Conservation (phyloP, 2,329 filamentous ascomycete genomes). For the Alternaria infectoria region DNA sequence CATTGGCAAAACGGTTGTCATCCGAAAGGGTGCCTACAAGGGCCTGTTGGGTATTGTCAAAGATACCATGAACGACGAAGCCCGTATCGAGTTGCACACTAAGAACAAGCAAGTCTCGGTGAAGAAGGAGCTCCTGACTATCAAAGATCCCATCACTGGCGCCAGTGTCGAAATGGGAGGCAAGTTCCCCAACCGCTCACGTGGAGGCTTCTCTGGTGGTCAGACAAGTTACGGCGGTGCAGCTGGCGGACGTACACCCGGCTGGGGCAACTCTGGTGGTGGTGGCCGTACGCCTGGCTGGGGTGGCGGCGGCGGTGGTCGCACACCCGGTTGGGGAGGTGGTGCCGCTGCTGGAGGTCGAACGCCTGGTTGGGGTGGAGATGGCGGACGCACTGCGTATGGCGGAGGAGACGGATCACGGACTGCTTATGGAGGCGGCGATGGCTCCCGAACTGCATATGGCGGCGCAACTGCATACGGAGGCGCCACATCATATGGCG, state of each 20-base stretch:
- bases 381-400: slow-evolving; percentile 58
- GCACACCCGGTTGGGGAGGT: slow-evolving; percentile 56
- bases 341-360: slow-evolving; percentile 45
- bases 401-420: slow-evolving; percentile 46
- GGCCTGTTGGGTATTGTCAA: slow-evolving; percentile 94
- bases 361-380: slow-evolving; percentile 44
- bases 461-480: slow-evolving; percentile 73
- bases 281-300: slow-evolving; percentile 59
- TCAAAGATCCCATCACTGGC: slow-evolving; percentile 82
- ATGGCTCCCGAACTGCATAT: slow-evolving; percentile 53
- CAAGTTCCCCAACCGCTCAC: slow-evolving; percentile 45
- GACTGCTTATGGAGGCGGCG: slow-evolving; percentile 47
- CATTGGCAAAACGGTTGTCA: slow-evolving; percentile 89
- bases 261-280: slow-evolving; percentile 37
- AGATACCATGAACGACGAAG: slow-evolving; percentile 84
- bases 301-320: slow-evolving; percentile 52
- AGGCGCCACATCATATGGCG: slow-evolving; percentile 74
- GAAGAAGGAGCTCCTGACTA: slow-evolving; percentile 78
- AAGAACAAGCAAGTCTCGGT: slow-evolving; percentile 92
- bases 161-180: slow-evolving; percentile 70
- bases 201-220: slow-evolving; percentile 47
- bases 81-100: slow-evolving; percentile 90
- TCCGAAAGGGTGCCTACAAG: slow-evolving; percentile 88
- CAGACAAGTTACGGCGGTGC: slow-evolving; percentile 47
- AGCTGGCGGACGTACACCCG: slow-evolving; percentile 48